A percentile compares a stretch with the other conserved stretches of the same genome.
phyloP scores from a whole-genome alignment of 2,329 filamentous ascomycete genomes.

The Daldinia eschscholtzii region DNA sequence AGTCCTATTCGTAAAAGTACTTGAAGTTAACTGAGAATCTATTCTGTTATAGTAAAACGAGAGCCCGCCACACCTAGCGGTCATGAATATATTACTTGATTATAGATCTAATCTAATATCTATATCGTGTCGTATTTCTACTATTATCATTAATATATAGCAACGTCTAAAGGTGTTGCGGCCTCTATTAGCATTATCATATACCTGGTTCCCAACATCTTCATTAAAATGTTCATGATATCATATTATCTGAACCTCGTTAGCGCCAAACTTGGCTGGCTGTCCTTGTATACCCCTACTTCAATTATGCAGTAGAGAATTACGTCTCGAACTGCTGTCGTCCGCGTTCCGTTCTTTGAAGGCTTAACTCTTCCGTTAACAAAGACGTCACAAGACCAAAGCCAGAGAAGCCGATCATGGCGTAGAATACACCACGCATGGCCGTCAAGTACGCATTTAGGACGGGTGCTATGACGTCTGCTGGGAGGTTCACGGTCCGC shows the following conservation, averaged over 20 bases:
- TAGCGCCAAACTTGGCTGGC: too few relatives aligned
- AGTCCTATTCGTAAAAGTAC: not conserved
- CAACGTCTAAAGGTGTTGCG: conserved; percentile 2
- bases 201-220: not conserved
- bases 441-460: conserved; percentile 30
- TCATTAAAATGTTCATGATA: conserved; percentile 1
- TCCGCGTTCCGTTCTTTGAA: conserved; percentile 36
- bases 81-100: not conserved
- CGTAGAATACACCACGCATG: conserved; percentile 41
- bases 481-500: conserved; percentile 30
- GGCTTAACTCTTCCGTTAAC: conserved; percentile 36
- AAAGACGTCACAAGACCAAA: conserved; percentile 39
- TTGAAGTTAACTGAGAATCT: not conserved
- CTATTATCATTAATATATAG: conserved; percentile 4
- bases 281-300: not conserved
- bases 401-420: conserved; percentile 39
- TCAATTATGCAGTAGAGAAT: not conserved
- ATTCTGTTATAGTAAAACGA: not conserved
- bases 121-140: not conserved
- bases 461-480: conserved; percentile 30
- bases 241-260: not conserved
- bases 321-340: conserved; percentile 38
- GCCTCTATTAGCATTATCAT: conserved; percentile 21
- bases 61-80: not conserved
- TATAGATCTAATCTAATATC: conserved; percentile 6